Base-by-base conservation (phyloP, 2,329 filamentous ascomycete genomes). In the Zelopaecilomyces penicillatus region DNA sequence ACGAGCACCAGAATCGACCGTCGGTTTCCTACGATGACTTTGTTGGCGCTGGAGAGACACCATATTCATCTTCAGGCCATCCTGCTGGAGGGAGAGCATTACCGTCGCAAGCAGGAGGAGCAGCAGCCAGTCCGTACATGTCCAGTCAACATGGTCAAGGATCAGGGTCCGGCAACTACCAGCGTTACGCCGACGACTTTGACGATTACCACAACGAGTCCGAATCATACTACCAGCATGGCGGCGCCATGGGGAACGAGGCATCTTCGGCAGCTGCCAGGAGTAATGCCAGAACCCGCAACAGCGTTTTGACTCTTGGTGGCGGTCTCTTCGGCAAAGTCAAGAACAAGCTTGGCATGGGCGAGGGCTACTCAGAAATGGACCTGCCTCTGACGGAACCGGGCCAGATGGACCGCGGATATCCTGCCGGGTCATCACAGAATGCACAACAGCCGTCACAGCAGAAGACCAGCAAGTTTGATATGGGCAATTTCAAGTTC, bases 21-120 rank as follows among this genome's bases (percentile, higher is more conserved):
- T 96, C 90, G 28, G 82, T 91, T 42, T 95, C 89, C 47, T 96
- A 96, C 67, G 91, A 96, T 73, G 85, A 93, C 57, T 97, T 96
- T 63, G 83, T 97, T 50, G 91, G 91, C 52, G 81, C 73, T 41
- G 70, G 71, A 51, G 72, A 71, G 49, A 68, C 73, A 48, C 65
- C 72, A 43, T 71, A 75, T 41, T 46, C 55, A 32, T 62, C 71
- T 26, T 64, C 71, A 39, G 65, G 65, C 43, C 69, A 67, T 52
- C 65, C 70, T 36, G 46, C 58, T 54, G 47, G 60, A 56, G 41
- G 59, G 56, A 49, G 45, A 30, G 48, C 53, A 34, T 19, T 19
- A 50, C 50, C 35, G 48, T 46, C 42, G 44, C 46, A 9, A n/a
- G 33, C 42, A 9, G 8, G 30, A 41, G 42, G 44, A 29, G 33